Base-by-base conservation (phyloP, 2,329 filamentous ascomycete species). In the Ophiocordyceps camponoti-floridani region DNA sequence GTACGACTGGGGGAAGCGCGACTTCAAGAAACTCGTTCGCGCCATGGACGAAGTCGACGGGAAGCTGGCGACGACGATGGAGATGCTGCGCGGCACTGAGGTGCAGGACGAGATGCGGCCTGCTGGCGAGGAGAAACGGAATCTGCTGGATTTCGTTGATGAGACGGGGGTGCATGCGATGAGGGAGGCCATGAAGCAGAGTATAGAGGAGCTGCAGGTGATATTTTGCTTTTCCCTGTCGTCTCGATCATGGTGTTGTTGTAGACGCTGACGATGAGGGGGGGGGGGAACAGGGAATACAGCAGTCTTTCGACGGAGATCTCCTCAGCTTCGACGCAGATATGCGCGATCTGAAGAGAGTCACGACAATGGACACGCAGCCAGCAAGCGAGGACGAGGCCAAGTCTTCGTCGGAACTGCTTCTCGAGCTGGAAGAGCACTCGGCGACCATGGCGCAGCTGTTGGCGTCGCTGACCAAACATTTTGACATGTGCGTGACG, bases 401-500 rank as follows among this genome's bases (percentile, higher is more conserved):
- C 12, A 42, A 43, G 9, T 49, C 47, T n/a, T 43, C 48, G 2
- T 62, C 71, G 2, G 62, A 69, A 4, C 65, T 77, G 40, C 65
- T 84, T n/a, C 64, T 70, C 28, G 67, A 69, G 3, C 70, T 94
- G 33, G 78, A 88, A 50, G 69, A 69, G 13, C 79, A 89, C 52
- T 88, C 88, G 0, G 79, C 84, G 49, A 77, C 80, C 53, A 89
- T 93, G 78, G 89, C 88, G 5, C 72, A 80, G 46, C 72, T 86
- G 5, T 73, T 96, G 2, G 75, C 85, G 46, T 86, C 82, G 1
- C 67, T 96, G 4, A 87, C 86, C 8, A 76, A 74, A 26, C 89
- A 96, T 62, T 95, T 94, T 58, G 89, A 96, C 59, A 76, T 94
- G 50, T 95, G 89, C 59, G 84, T 94, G 13, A 89, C 82, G 1